Evolutionary conservation across 2,329 filamentous ascomycete species (phyloP).

Genomic region (Fusarium verrucosum): DNA sequence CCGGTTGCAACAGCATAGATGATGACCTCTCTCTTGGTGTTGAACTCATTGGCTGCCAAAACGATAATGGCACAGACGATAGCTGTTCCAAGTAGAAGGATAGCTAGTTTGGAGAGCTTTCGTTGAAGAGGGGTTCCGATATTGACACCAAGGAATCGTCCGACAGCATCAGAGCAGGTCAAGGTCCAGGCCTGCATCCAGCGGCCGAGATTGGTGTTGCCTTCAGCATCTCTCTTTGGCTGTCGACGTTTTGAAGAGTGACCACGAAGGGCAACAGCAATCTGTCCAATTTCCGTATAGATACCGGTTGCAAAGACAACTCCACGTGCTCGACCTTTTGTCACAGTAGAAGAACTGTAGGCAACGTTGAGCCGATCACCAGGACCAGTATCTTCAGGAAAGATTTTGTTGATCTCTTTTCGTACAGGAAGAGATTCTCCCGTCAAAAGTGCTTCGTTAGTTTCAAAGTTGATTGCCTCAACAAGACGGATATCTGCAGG

Average conservation of each 20-base stretch:
- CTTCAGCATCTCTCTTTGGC: conserved; percentile 57
- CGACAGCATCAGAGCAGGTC: conserved; percentile 63
- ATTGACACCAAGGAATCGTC: conserved; percentile 72
- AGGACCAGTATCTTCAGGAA: conserved; percentile 53
- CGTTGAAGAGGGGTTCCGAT: conserved; percentile 75
- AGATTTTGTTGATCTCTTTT: conserved; percentile 59
- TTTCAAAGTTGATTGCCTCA: conserved; percentile 72
- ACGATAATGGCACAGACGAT: conserved; percentile 76
- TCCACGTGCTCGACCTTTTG: conserved; percentile 67
- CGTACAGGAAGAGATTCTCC: conserved; percentile 70
- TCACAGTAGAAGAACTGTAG: conserved; percentile 70
- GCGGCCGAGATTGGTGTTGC: conserved; percentile 45
- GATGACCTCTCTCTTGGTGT: conserved; percentile 64
- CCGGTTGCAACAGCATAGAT: conserved; percentile 60
- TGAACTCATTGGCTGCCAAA: conserved; percentile 70
- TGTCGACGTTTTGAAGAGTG: conserved; percentile 49
- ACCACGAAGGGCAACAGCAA: conserved; percentile 59
- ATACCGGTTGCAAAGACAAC: conserved; percentile 70
- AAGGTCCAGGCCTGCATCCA: conserved; percentile 51
- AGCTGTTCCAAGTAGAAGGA: conserved; percentile 72
- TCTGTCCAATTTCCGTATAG: conserved; percentile 69
- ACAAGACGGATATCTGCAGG: conserved; percentile 67
- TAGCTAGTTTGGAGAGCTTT: conserved; percentile 73
- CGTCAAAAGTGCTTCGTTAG: conserved; percentile 72
- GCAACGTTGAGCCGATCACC: conserved; percentile 71